These are phyloP conservation scores for Auricularia cornea DNA, from an alignment of 768 basidiomycete species.

Conservation along the genomic window DNA sequence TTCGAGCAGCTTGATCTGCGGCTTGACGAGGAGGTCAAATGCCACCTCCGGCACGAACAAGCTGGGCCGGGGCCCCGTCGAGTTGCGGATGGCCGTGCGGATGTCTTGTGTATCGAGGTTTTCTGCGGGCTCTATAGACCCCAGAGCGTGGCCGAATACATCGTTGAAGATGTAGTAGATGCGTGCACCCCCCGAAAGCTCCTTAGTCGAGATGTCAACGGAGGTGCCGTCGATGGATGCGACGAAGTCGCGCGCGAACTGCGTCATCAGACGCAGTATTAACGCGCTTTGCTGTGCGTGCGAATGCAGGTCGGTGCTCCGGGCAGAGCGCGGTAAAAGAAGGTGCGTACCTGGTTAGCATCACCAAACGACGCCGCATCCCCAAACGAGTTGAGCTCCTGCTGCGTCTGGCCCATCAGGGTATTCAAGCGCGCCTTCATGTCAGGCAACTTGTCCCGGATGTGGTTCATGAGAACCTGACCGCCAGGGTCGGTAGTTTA, in stretches of 20 bases:
- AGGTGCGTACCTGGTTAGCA: slow-evolving; percentile 48
- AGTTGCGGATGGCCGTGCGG: slow-evolving; percentile 95
- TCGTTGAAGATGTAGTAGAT: slow-evolving; percentile 99
- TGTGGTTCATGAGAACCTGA: slow-evolving; percentile 84
- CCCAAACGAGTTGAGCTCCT: slow-evolving; percentile 94
- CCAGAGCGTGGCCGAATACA: slow-evolving; percentile 87
- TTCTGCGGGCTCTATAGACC: slow-evolving; percentile 80
- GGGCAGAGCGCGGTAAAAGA: slow-evolving; percentile 5
- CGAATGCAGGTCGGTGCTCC: background rate
- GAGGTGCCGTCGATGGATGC: slow-evolving; percentile 97
- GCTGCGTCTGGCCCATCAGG: slow-evolving; percentile 97
- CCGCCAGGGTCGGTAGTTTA: slow-evolving; percentile 22
- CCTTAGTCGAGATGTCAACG: slow-evolving; percentile 94
- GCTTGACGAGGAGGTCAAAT: slow-evolving; percentile 94
- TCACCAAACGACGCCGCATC: slow-evolving; percentile 89
- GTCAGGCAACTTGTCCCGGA: slow-evolving; percentile 96
- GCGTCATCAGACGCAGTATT: slow-evolving; percentile 94
- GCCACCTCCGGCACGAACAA: slow-evolving; percentile 96
- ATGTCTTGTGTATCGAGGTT: slow-evolving; percentile 94
- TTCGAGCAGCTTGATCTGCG: slow-evolving; percentile 94
- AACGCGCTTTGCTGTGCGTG: slow-evolving; percentile 66
- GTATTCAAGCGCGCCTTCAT: slow-evolving; percentile 99
- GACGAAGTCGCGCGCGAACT: slow-evolving; percentile 94
- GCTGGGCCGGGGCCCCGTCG: slow-evolving; percentile 92
- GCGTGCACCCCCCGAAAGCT: slow-evolving; percentile 93